Evolutionary conservation across 148 eudicot species (phyloP), one percentile per base, ranked within the genome.

Genomic region (Arbutus unedo): DNA sequence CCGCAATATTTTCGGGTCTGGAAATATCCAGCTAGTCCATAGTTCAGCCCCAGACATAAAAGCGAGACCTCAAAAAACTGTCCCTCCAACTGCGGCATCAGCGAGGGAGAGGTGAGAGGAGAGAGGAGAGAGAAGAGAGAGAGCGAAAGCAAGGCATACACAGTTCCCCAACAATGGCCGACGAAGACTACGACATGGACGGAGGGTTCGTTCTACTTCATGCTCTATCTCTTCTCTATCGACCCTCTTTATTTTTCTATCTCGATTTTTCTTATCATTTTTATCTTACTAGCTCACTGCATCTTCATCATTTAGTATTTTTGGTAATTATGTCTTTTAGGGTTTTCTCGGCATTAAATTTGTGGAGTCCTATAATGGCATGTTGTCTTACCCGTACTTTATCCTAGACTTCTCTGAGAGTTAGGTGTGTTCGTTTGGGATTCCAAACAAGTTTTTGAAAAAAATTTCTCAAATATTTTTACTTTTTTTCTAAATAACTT

Each of bases 161-260:
- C 21, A 38, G 48, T 8, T 77, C 16, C 15, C 64, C 66, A 38
- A 54, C 9, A 38, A 81, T 81, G 83, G 83, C 83, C 50, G 83
- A 81, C 43, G 83, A 81, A 16, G 83, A 81, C 67, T 81, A 51
- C 66, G 83, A 70, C 16, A 70, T 81, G 43, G 83, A 81, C 66
- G 59, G 62, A 55, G 83, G 77, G 83, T 81, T 72, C 48, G 64
- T 81, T 5, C 38, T 31, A 31, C 38, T 31, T 31, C 38, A 31
- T 31, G 38, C 38, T 50, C 4, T 62, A 50, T 21, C 56, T 60
- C 56, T 45, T 64, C 16, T 45, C 18, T 5, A 0, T 56, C 11
- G 13, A 68, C n/a, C 11, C 11, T 5, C 5, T 19, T 59, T 16
- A n/a, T 16, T 18, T 19, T 18, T 11, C 64, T 16, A 10, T 59